Evolutionary conservation across 2,329 filamentous ascomycete genomes (phyloP), one percentile per base, ranked within the genome.

Genomic region (Colletotrichum sp.): DNA sequence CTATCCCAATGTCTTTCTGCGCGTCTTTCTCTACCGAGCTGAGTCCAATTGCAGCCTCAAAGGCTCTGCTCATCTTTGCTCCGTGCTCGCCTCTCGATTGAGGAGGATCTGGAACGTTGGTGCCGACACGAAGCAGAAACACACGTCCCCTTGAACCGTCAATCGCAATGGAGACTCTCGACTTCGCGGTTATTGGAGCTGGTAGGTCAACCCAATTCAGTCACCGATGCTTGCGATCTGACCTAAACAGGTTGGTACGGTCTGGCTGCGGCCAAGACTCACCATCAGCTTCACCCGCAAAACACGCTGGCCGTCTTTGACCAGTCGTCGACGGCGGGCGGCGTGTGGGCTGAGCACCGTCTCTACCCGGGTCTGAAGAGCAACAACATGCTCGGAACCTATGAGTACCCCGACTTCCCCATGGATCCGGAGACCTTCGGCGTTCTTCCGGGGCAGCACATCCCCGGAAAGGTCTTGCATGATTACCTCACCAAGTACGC

Each of bases 331-430:
- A 89, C 90, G 0, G 80, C 93, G 7, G 94, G 94, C 2, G 94
- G 94, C 6, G 91, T 92, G 18, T 96, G 94, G 94, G 90, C 92
- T 10, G 86, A 91, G 71, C 86, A 93, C 48, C 89, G 93, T 2
- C 83, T 95, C 1, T 94, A 96, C 81, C 90, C 92, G 0, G 92
- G 91, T 2, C 87, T 96, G 65, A 94, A 92, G 79, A 92, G 91
- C 69, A 96, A 96, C 83, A 96, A 96, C 80, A 89, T 95, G 81
- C 82, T 93, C 13, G 94, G 94, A 4, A 93, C 91, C 0, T 95
- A 93, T 78, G 93, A 96, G 82, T 95, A 91, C 79, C 91, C 91
- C 1, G 94, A 95, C 79, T 95, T 94, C 75, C 93, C 93, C 21
- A 93, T 96, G 91, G 87, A 89, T 73, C 83, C 85, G 9, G 88